A percentile compares a stretch with the other conserved stretches of the same genome.
phyloP scores from a whole-genome alignment of 164 flowering plant genomes.

The Chloranthus sessilifolius region DNA sequence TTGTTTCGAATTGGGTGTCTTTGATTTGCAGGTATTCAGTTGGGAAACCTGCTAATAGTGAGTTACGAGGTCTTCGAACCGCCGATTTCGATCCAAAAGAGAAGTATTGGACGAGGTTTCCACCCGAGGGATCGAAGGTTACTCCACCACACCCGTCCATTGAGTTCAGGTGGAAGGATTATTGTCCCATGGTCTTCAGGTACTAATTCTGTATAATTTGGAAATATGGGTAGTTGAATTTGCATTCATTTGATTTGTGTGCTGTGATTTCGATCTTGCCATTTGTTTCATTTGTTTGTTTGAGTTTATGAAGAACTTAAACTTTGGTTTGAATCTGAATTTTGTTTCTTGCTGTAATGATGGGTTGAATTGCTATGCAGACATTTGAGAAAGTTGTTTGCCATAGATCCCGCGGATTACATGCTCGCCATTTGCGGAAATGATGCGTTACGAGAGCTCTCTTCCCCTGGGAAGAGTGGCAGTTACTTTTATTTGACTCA shows the following conservation, averaged over 20 bases:
- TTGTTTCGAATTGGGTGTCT: background rate
- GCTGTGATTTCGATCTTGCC: background rate
- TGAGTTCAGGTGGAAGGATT: slow-evolving; percentile 59
- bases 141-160: slow-evolving; percentile 47
- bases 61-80: slow-evolving; percentile 19
- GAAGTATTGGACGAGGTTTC: slow-evolving; percentile 37
- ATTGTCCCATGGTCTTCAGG: slow-evolving; percentile 62
- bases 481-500: slow-evolving; percentile 77
- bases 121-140: slow-evolving; percentile 39
- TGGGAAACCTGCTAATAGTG: slow-evolving; percentile 20
- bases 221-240: background rate
- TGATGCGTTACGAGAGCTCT: slow-evolving; percentile 62
- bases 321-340: background rate
- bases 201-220: background rate
- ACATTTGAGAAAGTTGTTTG: slow-evolving; percentile 51
- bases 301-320: background rate
- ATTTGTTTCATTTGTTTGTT: background rate
- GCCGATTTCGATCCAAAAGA: slow-evolving; percentile 41
- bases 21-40: slow-evolving; percentile 18
- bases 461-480: slow-evolving; percentile 74
- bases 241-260: background rate
- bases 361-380: slow-evolving; percentile 24
- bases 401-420: slow-evolving; percentile 61
- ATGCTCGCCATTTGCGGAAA: slow-evolving; percentile 68
- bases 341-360: background rate